phyloP scores from a whole-genome alignment of 2,329 filamentous ascomycete genomes.

The Hymenoscyphus occultus region DNA sequence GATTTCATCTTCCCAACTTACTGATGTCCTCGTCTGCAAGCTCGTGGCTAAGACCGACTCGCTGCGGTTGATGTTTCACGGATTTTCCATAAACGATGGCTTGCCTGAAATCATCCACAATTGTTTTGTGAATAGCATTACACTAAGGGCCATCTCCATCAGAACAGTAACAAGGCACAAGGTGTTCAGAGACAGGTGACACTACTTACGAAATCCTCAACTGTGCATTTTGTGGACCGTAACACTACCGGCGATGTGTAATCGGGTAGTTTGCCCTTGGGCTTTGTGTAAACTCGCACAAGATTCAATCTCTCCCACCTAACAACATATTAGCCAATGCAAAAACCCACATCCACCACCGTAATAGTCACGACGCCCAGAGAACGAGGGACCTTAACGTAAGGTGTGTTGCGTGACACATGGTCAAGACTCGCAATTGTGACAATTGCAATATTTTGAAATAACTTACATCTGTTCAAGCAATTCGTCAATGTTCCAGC shows the following conservation, averaged over 20 bases:
- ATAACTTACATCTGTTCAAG: conserved; percentile 78
- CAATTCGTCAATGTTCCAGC: conserved; percentile 97
- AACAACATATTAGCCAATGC: conserved; percentile 24
- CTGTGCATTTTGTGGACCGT: conserved; percentile 74
- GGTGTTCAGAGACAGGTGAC: conserved; percentile 7
- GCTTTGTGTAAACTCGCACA: conserved; percentile 94
- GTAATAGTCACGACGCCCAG: neutral
- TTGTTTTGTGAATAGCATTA: conserved; percentile 94
- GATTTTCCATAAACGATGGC: conserved; percentile 97
- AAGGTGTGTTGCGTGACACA: neutral
- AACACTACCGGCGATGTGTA: conserved; percentile 90
- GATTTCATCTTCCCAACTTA: conserved; percentile 20
- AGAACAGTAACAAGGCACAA: conserved; percentile 11
- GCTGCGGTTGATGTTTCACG: conserved; percentile 97
- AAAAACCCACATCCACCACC: conserved; percentile 6
- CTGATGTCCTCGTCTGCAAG: conserved; percentile 94
- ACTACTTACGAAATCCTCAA: conserved; percentile 90
- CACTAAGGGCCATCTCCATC: conserved; percentile 57
- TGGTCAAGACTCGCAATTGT: conserved; percentile 14
- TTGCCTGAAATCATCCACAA: conserved; percentile 91
- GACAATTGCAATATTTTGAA: neutral
- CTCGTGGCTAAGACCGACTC: conserved; percentile 87
- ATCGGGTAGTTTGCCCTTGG: conserved; percentile 91
- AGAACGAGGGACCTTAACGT: neutral
- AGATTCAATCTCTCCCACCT: conserved; percentile 92